Conservation (phyloP, 2,329 filamentous ascomycete species). For the Hymenoscyphus salicellus region DNA sequence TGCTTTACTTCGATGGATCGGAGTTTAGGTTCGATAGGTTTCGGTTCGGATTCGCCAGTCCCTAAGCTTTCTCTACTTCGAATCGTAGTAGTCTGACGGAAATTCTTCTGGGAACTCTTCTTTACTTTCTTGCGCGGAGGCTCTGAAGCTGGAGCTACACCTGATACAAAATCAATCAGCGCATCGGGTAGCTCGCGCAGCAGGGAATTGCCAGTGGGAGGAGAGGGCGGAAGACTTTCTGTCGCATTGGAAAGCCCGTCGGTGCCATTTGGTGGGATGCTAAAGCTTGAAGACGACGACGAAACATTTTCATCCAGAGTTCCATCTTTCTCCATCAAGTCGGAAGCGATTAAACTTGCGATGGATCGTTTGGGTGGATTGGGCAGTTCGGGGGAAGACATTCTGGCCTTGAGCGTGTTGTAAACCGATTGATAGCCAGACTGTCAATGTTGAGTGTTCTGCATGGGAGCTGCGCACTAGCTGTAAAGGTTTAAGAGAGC, state of each 20-base stretch:
- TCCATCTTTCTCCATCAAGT: not conserved
- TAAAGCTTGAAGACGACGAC: not conserved
- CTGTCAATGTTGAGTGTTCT: too few species aligned
- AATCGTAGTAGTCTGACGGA: not conserved
- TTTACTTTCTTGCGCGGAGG: constrained; percentile 30
- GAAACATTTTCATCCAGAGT: not conserved
- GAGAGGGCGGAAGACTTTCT: not conserved
- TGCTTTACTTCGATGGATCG: constrained; percentile 31
- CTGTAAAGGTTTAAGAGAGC: too few species aligned
- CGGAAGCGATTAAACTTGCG: too few species aligned
- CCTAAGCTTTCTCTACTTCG: not conserved
- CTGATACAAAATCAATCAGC: constrained; percentile 24
- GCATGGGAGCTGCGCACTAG: too few species aligned
- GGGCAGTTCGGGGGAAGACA: too few species aligned
- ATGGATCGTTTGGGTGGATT: too few species aligned
- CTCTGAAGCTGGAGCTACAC: constrained; percentile 10
- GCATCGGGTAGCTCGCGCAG: constrained; percentile 20
- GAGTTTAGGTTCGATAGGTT: constrained; percentile 11
- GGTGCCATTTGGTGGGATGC: not conserved
- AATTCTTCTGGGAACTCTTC: constrained; percentile 11
- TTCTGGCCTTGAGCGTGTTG: too few species aligned
- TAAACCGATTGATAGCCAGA: too few species aligned
- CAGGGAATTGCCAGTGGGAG: not conserved
- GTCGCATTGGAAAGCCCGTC: not conserved
- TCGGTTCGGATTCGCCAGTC: constrained; percentile 7